phyloP scores from a whole-genome alignment of 306 rosid species.

The Casuarina equisetifolia region DNA sequence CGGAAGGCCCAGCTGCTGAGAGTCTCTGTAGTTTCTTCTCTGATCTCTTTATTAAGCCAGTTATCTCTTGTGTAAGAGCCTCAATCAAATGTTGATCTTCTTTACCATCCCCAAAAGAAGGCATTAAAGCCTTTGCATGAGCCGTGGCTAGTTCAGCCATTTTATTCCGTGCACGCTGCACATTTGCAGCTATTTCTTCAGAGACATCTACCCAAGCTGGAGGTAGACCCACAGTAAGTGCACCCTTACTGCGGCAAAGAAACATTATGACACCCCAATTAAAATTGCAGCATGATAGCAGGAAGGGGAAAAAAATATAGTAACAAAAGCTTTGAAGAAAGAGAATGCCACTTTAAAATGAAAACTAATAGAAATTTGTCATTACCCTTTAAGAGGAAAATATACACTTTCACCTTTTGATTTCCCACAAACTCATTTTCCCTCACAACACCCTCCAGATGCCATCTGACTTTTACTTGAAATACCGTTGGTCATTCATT shows the following conservation, averaged over 20 bases:
- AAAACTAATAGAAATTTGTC: not conserved
- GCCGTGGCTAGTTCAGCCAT: conserved; percentile 89
- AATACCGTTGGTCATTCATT: not conserved
- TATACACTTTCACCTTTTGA: not conserved
- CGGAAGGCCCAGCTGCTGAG: conserved; percentile 83
- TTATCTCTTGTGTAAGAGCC: conserved; percentile 76
- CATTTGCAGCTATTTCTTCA: conserved; percentile 84
- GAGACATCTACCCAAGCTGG: conserved; percentile 99
- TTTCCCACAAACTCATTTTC: not conserved
- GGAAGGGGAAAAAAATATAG: conserved; percentile 12
- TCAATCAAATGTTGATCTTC: conserved; percentile 87
- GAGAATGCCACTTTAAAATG: conserved; percentile 10
- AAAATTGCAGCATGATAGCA: not conserved
- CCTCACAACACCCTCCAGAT: not conserved
- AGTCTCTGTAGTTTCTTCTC: conserved; percentile 78
- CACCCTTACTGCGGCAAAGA: conserved; percentile 60
- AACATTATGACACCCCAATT: conserved; percentile 8
- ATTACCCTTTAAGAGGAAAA: not conserved
- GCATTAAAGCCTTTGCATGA: conserved; percentile 94
- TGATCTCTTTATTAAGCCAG: conserved; percentile 75
- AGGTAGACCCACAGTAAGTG: conserved; percentile 79
- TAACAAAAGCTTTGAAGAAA: conserved; percentile 13
- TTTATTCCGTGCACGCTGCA: conserved; percentile 78
- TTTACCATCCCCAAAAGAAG: conserved; percentile 93
- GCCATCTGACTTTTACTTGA: not conserved